A percentile compares a stretch with the other conserved stretches of the same genome.
Conservation (phyloP, 179 eudicot species). For the Dionaea muscipula region DNA sequence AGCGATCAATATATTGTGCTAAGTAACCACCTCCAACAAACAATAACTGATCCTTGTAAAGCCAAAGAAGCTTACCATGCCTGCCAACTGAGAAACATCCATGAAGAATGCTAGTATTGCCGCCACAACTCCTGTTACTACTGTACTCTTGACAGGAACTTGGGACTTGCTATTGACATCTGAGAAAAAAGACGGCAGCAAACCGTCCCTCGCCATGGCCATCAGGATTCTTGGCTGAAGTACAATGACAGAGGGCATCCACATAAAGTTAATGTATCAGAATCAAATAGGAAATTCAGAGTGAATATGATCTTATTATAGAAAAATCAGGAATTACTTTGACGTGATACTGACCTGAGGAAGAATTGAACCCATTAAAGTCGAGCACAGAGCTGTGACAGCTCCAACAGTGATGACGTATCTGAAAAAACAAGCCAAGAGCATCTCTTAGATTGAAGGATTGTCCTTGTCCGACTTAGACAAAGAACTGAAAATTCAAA, state of each 20-base stretch:
- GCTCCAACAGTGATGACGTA: slow-evolving; percentile 76
- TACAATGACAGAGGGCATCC: slow-evolving; percentile 2
- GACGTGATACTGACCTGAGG: slow-evolving; percentile 53
- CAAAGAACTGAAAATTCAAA: too few relatives aligned
- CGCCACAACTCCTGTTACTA: slow-evolving; percentile 58
- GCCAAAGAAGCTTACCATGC: slow-evolving; percentile 65
- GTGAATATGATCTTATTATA: too few relatives aligned
- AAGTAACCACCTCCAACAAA: too few relatives aligned
- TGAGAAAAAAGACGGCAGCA: slow-evolving; percentile 81
- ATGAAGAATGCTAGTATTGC: slow-evolving; percentile 66
- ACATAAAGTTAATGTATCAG: too few relatives aligned
- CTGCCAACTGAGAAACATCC: slow-evolving; percentile 85
- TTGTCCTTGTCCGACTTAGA: slow-evolving; percentile 1
- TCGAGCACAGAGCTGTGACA: slow-evolving; percentile 76
- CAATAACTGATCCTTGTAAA: too few relatives aligned
- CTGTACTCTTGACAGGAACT: slow-evolving; percentile 86
- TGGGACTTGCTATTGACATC: slow-evolving; percentile 61
- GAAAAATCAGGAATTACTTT: not conserved
- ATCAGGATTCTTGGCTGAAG: slow-evolving; percentile 82
- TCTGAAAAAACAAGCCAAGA: slow-evolving; percentile 28
- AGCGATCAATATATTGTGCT: too few relatives aligned
- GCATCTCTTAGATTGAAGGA: not conserved
- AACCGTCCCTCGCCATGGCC: slow-evolving; percentile 98
- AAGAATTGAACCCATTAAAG: slow-evolving; percentile 86
- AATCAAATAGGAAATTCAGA: not conserved